Conservation (phyloP, 2,329 filamentous ascomycete genomes). For the Leptographium wingfieldii region DNA sequence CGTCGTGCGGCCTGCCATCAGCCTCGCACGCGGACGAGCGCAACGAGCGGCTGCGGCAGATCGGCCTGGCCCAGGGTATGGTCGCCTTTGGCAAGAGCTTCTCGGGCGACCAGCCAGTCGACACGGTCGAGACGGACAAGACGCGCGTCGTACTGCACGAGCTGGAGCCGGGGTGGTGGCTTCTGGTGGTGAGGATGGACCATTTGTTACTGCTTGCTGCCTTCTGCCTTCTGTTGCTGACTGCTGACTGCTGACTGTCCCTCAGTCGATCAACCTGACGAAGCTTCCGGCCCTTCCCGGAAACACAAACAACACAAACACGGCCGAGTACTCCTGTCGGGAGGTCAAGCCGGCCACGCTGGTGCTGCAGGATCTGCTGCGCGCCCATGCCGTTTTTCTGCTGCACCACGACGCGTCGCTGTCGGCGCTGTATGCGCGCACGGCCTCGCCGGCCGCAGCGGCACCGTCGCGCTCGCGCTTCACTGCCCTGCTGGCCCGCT, state of each 20-base stretch:
- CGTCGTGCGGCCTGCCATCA: constrained; percentile 18
- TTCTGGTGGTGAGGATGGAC: constrained; percentile 57
- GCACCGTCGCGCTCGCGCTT: constrained; percentile 48
- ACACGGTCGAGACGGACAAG: constrained; percentile 85
- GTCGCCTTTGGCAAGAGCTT: constrained; percentile 86
- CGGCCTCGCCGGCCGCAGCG: neutral
- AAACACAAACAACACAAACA: constrained; percentile 26
- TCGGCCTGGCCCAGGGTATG: constrained; percentile 94
- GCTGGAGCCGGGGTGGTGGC: constrained; percentile 89
- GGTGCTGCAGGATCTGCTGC: constrained; percentile 66
- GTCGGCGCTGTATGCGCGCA: constrained; percentile 51
- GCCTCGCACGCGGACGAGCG: constrained; percentile 47
- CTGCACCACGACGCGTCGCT: constrained; percentile 76
- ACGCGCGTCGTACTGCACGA: constrained; percentile 74
- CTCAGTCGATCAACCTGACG: constrained; percentile 13
- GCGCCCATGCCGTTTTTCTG: constrained; percentile 73
- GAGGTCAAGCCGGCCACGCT: constrained; percentile 77
- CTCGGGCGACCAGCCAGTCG: constrained; percentile 61
- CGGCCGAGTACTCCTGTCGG: constrained; percentile 71
- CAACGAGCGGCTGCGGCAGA: constrained; percentile 81
- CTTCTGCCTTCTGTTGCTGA: neutral
- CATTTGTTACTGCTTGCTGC: constrained; percentile 5
- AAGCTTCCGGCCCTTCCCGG: constrained; percentile 16
- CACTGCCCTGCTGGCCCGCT: constrained; percentile 58
- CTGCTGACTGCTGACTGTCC: no score